These are phyloP conservation scores for Claviceps sp. DNA, from an alignment of 2,329 filamentous ascomycete species.

Conservation along the genomic window DNA sequence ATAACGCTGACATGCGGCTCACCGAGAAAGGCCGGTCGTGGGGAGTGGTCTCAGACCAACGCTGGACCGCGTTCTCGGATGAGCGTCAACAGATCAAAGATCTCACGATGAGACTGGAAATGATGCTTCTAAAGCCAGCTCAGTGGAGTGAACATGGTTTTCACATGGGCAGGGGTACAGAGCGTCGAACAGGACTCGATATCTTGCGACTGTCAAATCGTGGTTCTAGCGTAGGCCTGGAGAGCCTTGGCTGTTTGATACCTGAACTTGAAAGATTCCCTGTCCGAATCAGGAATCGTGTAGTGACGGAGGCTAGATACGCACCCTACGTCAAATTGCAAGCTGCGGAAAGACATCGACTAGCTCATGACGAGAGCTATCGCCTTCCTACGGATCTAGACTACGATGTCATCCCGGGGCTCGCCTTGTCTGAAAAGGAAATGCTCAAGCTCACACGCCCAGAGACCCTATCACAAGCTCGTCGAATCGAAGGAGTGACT, in stretches of 20 bases:
- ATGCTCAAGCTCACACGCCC: slow-evolving; percentile 58
- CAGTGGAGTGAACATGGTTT: slow-evolving; percentile 63
- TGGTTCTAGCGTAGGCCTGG: slow-evolving; percentile 27
- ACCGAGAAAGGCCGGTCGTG: slow-evolving; percentile 64
- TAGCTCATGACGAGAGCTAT: slow-evolving; percentile 65
- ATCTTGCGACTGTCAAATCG: slow-evolving; percentile 57
- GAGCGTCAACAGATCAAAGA: slow-evolving; percentile 54
- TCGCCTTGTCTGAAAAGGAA: slow-evolving; percentile 68
- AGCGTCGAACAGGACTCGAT: slow-evolving; percentile 61
- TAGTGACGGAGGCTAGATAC: slow-evolving; percentile 73
- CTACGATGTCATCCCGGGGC: slow-evolving; percentile 57
- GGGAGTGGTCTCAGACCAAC: slow-evolving; percentile 64
- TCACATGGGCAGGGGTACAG: slow-evolving; percentile 50
- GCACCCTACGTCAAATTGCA: slow-evolving; percentile 76
- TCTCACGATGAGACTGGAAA: slow-evolving; percentile 47
- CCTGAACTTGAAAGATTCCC: slow-evolving; percentile 43
- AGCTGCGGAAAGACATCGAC: slow-evolving; percentile 47
- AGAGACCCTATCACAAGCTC: slow-evolving; percentile 78
- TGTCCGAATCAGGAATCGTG: slow-evolving; percentile 48
- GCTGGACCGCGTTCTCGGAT: slow-evolving; percentile 59
- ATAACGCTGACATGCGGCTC: slow-evolving; percentile 84
- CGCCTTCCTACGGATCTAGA: slow-evolving; percentile 61
- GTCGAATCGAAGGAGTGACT: slow-evolving; percentile 69
- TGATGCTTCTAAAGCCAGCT: slow-evolving; percentile 42
- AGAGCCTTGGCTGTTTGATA: slow-evolving; percentile 43